Percentiles rank a stretch among this genome's conserved stretches.
These are phyloP conservation scores for Hirschfeldia incana DNA, from an alignment of 345 rosid genomes.

Conservation along the genomic window DNA sequence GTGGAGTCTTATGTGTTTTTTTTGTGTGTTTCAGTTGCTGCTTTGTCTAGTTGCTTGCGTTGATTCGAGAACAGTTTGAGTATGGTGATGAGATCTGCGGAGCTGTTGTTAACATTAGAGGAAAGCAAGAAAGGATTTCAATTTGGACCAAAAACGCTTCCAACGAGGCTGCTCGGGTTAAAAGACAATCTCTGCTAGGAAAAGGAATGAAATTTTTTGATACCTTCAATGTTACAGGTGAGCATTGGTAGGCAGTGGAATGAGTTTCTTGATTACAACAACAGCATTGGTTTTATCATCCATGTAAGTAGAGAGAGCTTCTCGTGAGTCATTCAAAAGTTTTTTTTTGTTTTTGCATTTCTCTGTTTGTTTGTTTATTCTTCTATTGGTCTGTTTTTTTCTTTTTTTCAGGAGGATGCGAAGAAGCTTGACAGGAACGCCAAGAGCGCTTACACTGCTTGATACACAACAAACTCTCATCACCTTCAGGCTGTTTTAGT, in stretches of 20 bases:
- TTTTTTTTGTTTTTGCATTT: not conserved
- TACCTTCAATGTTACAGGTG: slow-evolving; percentile 41
- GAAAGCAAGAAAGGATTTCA: slow-evolving; percentile 63
- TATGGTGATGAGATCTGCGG: slow-evolving; percentile 96
- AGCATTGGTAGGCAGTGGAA: slow-evolving; percentile 95
- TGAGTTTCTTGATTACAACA: slow-evolving; percentile 76
- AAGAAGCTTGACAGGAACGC: slow-evolving; percentile 57
- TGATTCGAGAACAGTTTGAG: slow-evolving; percentile 95
- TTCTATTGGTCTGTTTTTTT: not conserved
- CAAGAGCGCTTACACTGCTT: slow-evolving; percentile 60
- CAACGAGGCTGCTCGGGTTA: slow-evolving; percentile 86
- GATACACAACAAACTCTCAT: slow-evolving; percentile 26
- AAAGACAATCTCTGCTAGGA: not conserved
- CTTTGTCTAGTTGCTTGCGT: slow-evolving; percentile 58
- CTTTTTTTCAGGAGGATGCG: slow-evolving; percentile 67
- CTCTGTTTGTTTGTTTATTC: not conserved
- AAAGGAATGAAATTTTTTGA: not conserved
- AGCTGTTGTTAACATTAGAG: slow-evolving; percentile 77
- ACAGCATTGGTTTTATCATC: slow-evolving; percentile 67
- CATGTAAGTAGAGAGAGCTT: slow-evolving; percentile 52
- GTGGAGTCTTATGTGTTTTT: not conserved
- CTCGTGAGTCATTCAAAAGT: not conserved
- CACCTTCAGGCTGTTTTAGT: not conserved
- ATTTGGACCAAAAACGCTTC: slow-evolving; percentile 93
- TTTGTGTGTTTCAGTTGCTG: not conserved